Percentiles rank a stretch among this genome's conserved stretches.
Evolutionary conservation across 1,284 basidiomycete genomes (phyloP).

Genomic region (Ceratobasidium theobromae): DNA sequence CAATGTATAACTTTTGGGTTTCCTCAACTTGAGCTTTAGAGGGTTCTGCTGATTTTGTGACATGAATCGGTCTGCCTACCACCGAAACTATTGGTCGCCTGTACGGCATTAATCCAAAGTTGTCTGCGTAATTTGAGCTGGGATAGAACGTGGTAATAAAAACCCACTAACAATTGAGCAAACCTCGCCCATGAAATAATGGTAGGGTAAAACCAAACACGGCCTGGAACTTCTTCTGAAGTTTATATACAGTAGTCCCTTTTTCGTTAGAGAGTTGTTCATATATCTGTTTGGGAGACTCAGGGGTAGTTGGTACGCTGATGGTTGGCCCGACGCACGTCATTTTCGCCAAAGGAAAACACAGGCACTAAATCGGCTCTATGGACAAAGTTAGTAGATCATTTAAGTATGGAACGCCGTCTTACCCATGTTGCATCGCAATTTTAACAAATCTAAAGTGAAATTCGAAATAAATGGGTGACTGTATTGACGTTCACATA

Average conservation of each 20-base stretch:
- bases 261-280: constrained; percentile 94
- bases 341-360: constrained; percentile 98
- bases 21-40: constrained; percentile 76
- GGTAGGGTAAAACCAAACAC: constrained; percentile 97
- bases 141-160: neutral
- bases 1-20: constrained; percentile 86
- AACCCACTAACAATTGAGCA: constrained; percentile 79
- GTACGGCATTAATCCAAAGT: constrained; percentile 89
- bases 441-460: constrained; percentile 89
- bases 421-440: constrained; percentile 88
- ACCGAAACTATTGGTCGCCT: constrained; percentile 89
- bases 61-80: constrained; percentile 89
- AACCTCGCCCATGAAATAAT: constrained; percentile 85
- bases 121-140: constrained; percentile 56
- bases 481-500: constrained; percentile 35
- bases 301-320: neutral
- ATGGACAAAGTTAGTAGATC: neutral
- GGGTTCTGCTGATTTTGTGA: constrained; percentile 76
- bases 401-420: constrained; percentile 4
- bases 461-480: constrained; percentile 2
- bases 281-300: constrained; percentile 66
- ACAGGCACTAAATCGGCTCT: constrained; percentile 92
- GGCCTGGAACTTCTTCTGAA: constrained; percentile 89
- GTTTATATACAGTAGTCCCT: constrained; percentile 81
- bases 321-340: constrained; percentile 58